Evolutionary conservation across 768 basidiomycete genomes (phyloP), one percentile per base, ranked within the genome.

Genomic region (Pulveroboletus sp.): DNA sequence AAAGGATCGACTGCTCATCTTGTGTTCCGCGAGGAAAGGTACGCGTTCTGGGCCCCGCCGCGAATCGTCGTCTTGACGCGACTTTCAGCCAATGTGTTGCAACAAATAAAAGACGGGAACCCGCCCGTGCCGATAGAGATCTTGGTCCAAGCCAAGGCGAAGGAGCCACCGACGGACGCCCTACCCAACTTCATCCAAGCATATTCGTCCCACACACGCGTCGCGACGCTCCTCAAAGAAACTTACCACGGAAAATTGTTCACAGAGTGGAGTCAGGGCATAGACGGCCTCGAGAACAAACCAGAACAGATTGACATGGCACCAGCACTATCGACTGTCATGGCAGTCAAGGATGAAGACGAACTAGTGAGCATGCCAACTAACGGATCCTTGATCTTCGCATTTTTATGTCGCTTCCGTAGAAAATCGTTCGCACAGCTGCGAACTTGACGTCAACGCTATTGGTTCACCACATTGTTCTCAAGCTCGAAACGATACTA

Each of bases 11-110:
- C 71, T 98, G 17, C 73, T 74, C 29, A 85, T 97, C 34, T 71
- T 96, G 23, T 93, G 90, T 55, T 94, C 92, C 20, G 79, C 88
- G 2, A 89, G 85, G 17, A 95, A 97, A 80, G 89, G 93, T 92
- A 53, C 53, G 70, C 47, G 36, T 10, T 41, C 2, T n/a, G n/a
- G 34, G 6, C 38, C 10, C 30, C 26, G 39, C 37, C 52, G 35
- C 46, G 47, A 36, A 51, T 45, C 35, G 43, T 45, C 44, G 10
- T 49, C 43, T 32, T 56, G 19, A 60, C 44, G 40, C 53, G 37
- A n/a, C 17, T 38, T 29, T 11, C 62, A 96, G 93, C 90, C 49
- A 93, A 91, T 70, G 86, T 92, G 39, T 77, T 96, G 17, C 72
- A 85, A 16, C 93, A 94, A 64, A 76, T 97, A 40, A 73, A 83